Conservation (phyloP, 768 basidiomycete species). For the Xerocomus brunneocitrinus region DNA sequence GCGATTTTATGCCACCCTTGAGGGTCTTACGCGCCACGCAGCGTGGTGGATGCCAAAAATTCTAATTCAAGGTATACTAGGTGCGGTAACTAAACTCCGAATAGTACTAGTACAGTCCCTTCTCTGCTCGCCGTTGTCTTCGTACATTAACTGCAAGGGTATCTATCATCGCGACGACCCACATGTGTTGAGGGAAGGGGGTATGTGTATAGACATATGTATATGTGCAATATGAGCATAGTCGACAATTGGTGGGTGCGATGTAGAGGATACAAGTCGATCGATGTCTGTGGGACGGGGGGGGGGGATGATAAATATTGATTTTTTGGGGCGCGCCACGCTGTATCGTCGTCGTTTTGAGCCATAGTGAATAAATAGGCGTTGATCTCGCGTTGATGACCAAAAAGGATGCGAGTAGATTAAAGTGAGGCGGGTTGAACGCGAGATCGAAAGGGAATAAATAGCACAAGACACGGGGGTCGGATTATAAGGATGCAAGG, state of each 20-base stretch:
- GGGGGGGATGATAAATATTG: slow-evolving; percentile 25
- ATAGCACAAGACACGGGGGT: slow-evolving; percentile 22
- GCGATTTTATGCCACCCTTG: slow-evolving; percentile 16
- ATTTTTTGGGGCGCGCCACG: slow-evolving; percentile 20
- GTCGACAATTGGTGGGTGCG: slow-evolving; percentile 22
- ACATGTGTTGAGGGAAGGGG: slow-evolving; percentile 12
- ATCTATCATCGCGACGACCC: slow-evolving; percentile 33
- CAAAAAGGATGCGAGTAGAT: slow-evolving; percentile 6
- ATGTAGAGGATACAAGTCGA: slow-evolving; percentile 29
- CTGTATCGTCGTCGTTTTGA: slow-evolving; percentile 27
- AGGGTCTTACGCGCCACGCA: slow-evolving; percentile 1
- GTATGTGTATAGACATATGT: slow-evolving; percentile 20
- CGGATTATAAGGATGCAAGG: slow-evolving; percentile 17
- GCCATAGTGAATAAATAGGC: slow-evolving; percentile 29
- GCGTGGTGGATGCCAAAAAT: slow-evolving; percentile 23
- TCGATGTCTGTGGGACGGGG: slow-evolving; percentile 4
- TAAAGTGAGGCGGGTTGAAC: slow-evolving; percentile 6
- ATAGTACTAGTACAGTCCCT: slow-evolving; percentile 32
- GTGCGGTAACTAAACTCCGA: slow-evolving; percentile 28
- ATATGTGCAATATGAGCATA: slow-evolving; percentile 29
- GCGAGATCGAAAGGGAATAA: slow-evolving; percentile 28
- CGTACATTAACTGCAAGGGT: slow-evolving; percentile 27
- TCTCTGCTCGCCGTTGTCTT: slow-evolving; percentile 25
- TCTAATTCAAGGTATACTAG: slow-evolving; percentile 36
- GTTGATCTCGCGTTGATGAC: slow-evolving; percentile 19